Percentiles rank a stretch among this genome's conserved stretches.
Evolutionary conservation across 169 alveolate species (phyloP).

Genomic region (Plasmodium vivax): DNA sequence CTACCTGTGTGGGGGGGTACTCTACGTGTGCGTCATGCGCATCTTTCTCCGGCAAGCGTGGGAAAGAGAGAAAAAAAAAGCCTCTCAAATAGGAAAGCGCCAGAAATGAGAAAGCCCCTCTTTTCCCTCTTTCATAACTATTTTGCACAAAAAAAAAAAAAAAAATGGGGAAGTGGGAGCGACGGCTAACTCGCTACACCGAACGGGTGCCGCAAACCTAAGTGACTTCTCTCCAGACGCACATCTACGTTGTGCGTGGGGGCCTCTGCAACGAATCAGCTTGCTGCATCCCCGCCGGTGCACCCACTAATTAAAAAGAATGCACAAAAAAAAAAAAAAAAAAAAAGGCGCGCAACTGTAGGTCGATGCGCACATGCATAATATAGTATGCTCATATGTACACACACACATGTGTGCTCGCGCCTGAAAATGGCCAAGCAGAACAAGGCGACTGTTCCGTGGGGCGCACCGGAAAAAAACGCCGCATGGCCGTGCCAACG

Average conservation of each 20-base stretch:
- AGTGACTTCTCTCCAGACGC: background rate
- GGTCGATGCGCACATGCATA: background rate
- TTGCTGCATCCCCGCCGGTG: background rate
- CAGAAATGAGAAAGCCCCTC: background rate
- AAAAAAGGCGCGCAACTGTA: background rate
- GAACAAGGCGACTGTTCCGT: background rate
- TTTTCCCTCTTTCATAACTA: background rate
- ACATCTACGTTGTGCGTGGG: background rate
- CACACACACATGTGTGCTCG: background rate
- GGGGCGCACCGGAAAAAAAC: background rate
- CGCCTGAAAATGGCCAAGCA: background rate
- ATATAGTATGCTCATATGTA: background rate
- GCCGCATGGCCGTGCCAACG: background rate
- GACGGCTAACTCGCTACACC: background rate
- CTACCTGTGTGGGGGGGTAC: too few relatives aligned
- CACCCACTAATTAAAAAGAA: background rate
- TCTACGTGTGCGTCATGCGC: background rate
- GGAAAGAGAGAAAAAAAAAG: background rate
- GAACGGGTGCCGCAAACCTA: background rate
- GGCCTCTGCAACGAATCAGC: background rate
- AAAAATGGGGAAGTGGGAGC: background rate
- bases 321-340: background rate
- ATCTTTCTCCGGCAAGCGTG: background rate
- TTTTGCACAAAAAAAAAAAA: constrained; percentile 29
- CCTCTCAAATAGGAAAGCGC: background rate